These are phyloP conservation scores for Aeminium ludgeri DNA, from an alignment of 495 filamentous ascomycete species.

Conservation along the genomic window DNA sequence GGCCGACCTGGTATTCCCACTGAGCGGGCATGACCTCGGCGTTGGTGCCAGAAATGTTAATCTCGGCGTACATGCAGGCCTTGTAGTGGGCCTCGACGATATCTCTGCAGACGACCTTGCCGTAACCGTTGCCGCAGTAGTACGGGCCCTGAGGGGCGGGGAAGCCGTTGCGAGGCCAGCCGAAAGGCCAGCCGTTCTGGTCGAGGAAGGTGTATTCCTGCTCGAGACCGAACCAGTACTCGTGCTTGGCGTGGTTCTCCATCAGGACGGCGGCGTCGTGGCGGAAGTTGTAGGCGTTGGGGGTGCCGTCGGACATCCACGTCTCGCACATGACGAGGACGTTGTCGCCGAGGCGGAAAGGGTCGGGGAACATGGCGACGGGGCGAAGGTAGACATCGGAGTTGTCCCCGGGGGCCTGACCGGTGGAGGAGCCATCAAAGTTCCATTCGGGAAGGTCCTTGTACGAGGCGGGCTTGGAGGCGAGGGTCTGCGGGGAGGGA, in stretches of 20 bases:
- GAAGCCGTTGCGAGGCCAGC: constrained; percentile 93
- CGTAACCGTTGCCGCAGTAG: constrained; percentile 96
- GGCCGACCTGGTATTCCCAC: constrained; percentile 99
- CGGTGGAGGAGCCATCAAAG: constrained; percentile 93
- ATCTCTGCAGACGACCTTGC: constrained; percentile 95
- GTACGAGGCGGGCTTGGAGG: constrained; percentile 39
- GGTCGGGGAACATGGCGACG: constrained; percentile 77
- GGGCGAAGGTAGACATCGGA: constrained; percentile 96
- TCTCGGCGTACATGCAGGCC: constrained; percentile 77
- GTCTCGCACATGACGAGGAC: constrained; percentile 88
- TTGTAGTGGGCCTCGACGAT: constrained; percentile 98
- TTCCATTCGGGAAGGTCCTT: constrained; percentile 96
- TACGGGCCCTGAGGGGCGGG: constrained; percentile 94
- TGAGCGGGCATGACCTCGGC: constrained; percentile 97
- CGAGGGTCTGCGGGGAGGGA: constrained; percentile 74
- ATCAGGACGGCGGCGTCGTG: constrained; percentile 77
- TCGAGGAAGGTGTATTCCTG: constrained; percentile 95
- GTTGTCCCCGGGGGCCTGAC: constrained; percentile 87
- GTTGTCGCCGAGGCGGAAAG: constrained; percentile 70
- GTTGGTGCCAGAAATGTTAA: constrained; percentile 96
- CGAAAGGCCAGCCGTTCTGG: constrained; percentile 70
- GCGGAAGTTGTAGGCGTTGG: constrained; percentile 98
- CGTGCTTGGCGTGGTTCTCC: constrained; percentile 64
- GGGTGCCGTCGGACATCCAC: constrained; percentile 89
- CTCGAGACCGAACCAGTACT: constrained; percentile 97